These are phyloP conservation scores for Asterella californica DNA, from an alignment of 225 moss, liverwort and hornwort species.

Conservation along the genomic window DNA sequence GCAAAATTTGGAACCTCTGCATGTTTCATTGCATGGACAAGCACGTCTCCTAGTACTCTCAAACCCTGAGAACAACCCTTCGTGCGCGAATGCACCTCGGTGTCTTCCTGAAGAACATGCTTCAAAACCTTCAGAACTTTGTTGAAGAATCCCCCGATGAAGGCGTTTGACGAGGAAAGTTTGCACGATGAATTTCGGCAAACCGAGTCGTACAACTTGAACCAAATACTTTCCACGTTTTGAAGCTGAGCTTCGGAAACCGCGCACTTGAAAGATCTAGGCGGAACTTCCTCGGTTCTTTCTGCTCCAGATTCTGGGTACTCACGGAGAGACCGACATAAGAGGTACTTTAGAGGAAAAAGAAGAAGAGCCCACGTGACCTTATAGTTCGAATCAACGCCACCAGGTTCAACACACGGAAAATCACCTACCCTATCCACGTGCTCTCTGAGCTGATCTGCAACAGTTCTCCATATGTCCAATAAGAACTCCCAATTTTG, in stretches of 20 bases:
- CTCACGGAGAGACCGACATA: neutral
- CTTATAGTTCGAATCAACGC: conserved; percentile 25
- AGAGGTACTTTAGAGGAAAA: conserved; percentile 31
- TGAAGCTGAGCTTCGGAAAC: conserved; percentile 51
- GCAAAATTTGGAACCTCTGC: conserved; percentile 34
- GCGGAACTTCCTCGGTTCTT: neutral
- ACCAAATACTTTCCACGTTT: conserved; percentile 39
- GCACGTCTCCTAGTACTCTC: conserved; percentile 24
- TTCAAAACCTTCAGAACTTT: conserved; percentile 24
- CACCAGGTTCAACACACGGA: conserved; percentile 5
- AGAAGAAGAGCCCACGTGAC: conserved; percentile 22
- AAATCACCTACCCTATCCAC: conserved; percentile 31
- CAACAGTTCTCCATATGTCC: conserved; percentile 30
- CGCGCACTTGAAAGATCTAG: neutral
- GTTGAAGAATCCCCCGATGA: conserved; percentile 28
- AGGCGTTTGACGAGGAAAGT: conserved; percentile 23
- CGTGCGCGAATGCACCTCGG: neutral
- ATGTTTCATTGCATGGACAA: conserved; percentile 31
- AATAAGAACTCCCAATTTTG: conserved; percentile 18
- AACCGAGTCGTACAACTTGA: conserved; percentile 35
- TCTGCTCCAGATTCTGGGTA: neutral
- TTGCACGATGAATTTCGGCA: conserved; percentile 29
- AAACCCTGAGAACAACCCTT: conserved; percentile 14
- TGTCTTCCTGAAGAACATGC: conserved; percentile 1
- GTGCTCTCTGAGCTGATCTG: conserved; percentile 22